Conservation (phyloP, 805 yeast species). For the Tetrapisispora pingtungensis region DNA sequence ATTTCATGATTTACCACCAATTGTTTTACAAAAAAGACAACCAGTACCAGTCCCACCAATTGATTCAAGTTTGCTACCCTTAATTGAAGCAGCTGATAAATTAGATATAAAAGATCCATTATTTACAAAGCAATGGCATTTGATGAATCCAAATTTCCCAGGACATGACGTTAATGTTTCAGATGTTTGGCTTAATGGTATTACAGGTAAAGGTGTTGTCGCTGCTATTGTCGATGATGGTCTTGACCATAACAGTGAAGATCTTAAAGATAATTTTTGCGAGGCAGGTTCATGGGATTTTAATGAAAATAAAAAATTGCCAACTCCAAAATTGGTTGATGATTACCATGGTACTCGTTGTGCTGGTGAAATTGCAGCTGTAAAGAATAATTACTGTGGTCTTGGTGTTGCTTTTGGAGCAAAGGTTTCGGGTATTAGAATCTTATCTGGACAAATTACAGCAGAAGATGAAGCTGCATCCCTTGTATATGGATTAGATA, state of each 20-base stretch:
- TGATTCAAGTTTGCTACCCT: conserved; percentile 44
- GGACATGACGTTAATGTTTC: conserved; percentile 83
- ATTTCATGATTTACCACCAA: conserved; percentile 47
- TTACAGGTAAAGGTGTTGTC: conserved; percentile 73
- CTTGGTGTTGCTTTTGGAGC: conserved; percentile 90
- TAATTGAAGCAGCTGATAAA: conserved; percentile 38
- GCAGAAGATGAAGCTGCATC: conserved; percentile 89
- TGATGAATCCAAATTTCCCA: conserved; percentile 60
- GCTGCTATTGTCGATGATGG: conserved; percentile 95
- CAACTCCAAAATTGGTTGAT: conserved; percentile 68
- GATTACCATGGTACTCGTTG: conserved; percentile 96
- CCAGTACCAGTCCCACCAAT: conserved; percentile 39
- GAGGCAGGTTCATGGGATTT: conserved; percentile 88
- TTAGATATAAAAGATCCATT: conserved; percentile 71
- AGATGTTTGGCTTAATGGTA: conserved; percentile 72
- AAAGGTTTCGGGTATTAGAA: conserved; percentile 81
- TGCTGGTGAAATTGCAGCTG: conserved; percentile 94
- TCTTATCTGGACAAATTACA: conserved; percentile 69
- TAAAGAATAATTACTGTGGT: conserved; percentile 78
- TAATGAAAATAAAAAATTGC: conserved; percentile 63
- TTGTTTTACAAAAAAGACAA: conserved; percentile 41
- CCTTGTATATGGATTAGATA: conserved; percentile 65
- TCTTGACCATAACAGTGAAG: conserved; percentile 68
- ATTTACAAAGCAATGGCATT: conserved; percentile 85
- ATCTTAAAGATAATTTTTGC: conserved; percentile 59